Evolutionary conservation across 2,329 filamentous ascomycete species (phyloP).

Genomic region (Alternaria ventricosa): DNA sequence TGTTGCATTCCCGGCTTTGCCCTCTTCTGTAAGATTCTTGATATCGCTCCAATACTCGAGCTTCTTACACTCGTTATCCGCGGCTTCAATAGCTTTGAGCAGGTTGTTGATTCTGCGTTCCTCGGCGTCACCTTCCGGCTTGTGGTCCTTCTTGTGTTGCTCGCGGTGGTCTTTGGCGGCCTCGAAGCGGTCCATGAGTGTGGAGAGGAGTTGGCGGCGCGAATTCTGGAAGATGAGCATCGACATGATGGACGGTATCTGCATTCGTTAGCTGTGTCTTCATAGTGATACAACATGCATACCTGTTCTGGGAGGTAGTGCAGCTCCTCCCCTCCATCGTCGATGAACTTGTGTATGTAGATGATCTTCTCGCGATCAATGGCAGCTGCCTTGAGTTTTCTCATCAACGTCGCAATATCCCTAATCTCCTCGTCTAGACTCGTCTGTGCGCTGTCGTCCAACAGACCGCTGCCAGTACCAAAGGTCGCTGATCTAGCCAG

Average conservation of each 20-base stretch:
- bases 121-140: slow-evolving; percentile 55
- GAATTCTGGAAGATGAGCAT: slow-evolving; percentile 90
- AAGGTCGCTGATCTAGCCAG: slow-evolving; percentile 36
- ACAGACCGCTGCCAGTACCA: slow-evolving; percentile 55
- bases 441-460: slow-evolving; percentile 32
- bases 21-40: slow-evolving; percentile 51
- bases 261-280: slow-evolving; percentile 17
- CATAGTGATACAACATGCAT: slow-evolving; percentile 7
- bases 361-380: slow-evolving; percentile 94
- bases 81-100: slow-evolving; percentile 74
- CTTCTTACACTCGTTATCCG: slow-evolving; percentile 78
- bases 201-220: slow-evolving; percentile 74
- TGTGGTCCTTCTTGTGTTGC: slow-evolving; percentile 50
- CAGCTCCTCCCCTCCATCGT: slow-evolving; percentile 73
- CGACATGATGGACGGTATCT: slow-evolving; percentile 57
- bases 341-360: slow-evolving; percentile 80
- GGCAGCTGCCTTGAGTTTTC: slow-evolving; percentile 69
- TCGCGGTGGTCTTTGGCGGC: slow-evolving; percentile 59
- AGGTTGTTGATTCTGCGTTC: slow-evolving; percentile 69
- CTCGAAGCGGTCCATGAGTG: slow-evolving; percentile 66
- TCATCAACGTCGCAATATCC: slow-evolving; percentile 73
- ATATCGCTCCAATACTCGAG: slow-evolving; percentile 87
- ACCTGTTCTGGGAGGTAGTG: slow-evolving; percentile 72
- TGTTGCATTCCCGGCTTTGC: slow-evolving; percentile 42
- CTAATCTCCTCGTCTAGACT: slow-evolving; percentile 62